Conservation (phyloP, 1,284 basidiomycete species). For the Singerocomus rubriflavus region DNA sequence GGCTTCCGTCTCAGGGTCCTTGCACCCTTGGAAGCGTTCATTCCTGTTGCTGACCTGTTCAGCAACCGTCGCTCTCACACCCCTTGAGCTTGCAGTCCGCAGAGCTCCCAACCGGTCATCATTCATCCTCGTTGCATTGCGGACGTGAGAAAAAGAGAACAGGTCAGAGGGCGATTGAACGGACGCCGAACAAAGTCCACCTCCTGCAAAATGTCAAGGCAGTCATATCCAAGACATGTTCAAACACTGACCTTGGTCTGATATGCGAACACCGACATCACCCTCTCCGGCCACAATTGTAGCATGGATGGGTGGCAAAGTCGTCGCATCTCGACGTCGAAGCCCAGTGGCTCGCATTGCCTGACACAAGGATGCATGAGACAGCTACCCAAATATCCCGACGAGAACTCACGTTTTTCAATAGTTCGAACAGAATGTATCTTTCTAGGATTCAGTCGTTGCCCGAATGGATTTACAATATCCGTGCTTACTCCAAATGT, state of each 20-base stretch:
- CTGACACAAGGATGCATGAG: conserved; percentile 34
- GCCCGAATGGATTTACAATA: background rate
- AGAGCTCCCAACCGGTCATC: conserved; percentile 68
- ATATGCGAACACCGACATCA: conserved; percentile 76
- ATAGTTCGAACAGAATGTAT: conserved; percentile 85
- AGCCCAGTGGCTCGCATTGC: conserved; percentile 64
- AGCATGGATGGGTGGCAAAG: conserved; percentile 58
- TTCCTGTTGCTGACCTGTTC: conserved; percentile 56
- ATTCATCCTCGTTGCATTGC: conserved; percentile 69
- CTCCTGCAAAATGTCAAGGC: conserved; percentile 45
- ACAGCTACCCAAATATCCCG: background rate
- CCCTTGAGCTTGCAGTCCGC: conserved; percentile 61
- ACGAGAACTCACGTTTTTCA: conserved; percentile 70
- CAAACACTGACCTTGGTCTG: conserved; percentile 66
- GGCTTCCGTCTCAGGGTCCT: conserved; percentile 44
- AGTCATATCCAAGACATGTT: background rate
- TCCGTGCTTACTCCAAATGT: conserved; percentile 69
- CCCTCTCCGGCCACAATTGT: conserved; percentile 74
- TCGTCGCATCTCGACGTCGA: conserved; percentile 42
- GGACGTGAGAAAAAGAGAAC: conserved; percentile 79
- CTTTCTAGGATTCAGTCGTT: conserved; percentile 35
- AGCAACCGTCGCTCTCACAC: conserved; percentile 70
- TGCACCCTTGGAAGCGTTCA: conserved; percentile 20
- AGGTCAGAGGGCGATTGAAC: conserved; percentile 66
- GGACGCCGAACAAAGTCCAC: conserved; percentile 55